Conservation (phyloP, 345 rosid species). For the Conringia planisiliqua region DNA sequence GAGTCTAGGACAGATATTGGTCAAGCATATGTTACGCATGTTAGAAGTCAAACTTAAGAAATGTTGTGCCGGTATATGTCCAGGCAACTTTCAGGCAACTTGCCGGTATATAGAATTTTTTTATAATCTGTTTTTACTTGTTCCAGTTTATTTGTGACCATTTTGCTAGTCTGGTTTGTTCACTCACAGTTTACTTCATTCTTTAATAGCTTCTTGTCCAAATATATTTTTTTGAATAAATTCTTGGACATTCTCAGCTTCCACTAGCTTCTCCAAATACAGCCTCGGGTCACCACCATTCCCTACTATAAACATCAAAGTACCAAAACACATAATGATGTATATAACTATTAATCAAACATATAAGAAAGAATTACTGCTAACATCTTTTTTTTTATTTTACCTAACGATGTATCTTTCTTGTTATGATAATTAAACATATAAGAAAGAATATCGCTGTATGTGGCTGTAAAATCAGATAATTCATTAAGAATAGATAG, state of each 20-base stretch:
- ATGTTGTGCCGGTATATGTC: too few relatives aligned
- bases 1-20: too few relatives aligned
- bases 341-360: not conserved
- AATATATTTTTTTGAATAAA: constrained; percentile 62
- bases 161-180: too few relatives aligned
- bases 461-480: not conserved
- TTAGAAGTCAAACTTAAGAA: too few relatives aligned
- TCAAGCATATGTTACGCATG: too few relatives aligned
- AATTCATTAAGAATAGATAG: not conserved
- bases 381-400: not conserved
- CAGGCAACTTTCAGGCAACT: too few relatives aligned
- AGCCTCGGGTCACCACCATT: constrained; percentile 1
- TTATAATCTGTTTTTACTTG: too few relatives aligned
- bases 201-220: constrained; percentile 61
- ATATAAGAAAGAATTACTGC: not conserved
- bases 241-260: constrained; percentile 49
- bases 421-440: not conserved
- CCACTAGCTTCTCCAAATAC: constrained; percentile 52
- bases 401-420: not conserved
- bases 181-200: constrained; percentile 41
- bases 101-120: too few relatives aligned
- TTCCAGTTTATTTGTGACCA: too few relatives aligned
- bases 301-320: not conserved
- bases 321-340: not conserved
- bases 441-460: not conserved